Evolutionary conservation across 192 early-diverging fungal genomes (phyloP), one percentile per base, ranked within the genome.

Genomic region (Coemansia reversa): DNA sequence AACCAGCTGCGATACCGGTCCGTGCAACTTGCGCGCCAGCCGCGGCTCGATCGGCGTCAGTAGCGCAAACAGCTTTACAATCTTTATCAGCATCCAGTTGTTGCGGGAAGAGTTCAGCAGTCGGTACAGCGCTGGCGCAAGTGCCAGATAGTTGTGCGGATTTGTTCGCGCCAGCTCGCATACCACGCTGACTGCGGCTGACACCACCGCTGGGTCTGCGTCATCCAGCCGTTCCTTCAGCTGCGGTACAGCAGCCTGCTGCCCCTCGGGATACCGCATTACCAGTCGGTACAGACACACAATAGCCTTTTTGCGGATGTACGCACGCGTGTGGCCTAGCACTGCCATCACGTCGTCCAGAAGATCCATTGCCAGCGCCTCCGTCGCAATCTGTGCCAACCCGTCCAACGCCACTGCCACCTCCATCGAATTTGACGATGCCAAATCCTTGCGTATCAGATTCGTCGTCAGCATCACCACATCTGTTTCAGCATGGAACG

Each of bases 21-120:
- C 86, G 24, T 93, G 74, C 2, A 99, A 83, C 68, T 97, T 97
- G 54, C 93, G 93, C 29, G 89, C 88, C 63, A 99, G 75, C 24
- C 97, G 86, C 20, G 97, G 97, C 75, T 99, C 97, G 3, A 92
- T 84, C 11, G 95, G 93, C 24, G 93, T 90, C 63, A 99, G 82
- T 6, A 90, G 86, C 11, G 92, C 92, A 85, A 99, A 97, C 74
- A 99, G 81, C 76, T 99, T 99, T 67, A 98, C 93, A 42, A 99
- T 94, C 70, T 99, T 99, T 78, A 99, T 99, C n/a, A 96, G 88
- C 90, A 97, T 95, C 97, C 97, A 99, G 70, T 98, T 99, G 79
- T 99, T 97, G 16, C 86, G 84, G 4, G 90, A 90, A n/a, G 88
- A 88, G 7, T 89, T 96, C 50, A 99, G 71, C 51, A 98, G 83